Evolutionary conservation across 495 filamentous ascomycete species (phyloP), one percentile per base, ranked within the genome.

Genomic region (Trichoderma orchidacearum): DNA sequence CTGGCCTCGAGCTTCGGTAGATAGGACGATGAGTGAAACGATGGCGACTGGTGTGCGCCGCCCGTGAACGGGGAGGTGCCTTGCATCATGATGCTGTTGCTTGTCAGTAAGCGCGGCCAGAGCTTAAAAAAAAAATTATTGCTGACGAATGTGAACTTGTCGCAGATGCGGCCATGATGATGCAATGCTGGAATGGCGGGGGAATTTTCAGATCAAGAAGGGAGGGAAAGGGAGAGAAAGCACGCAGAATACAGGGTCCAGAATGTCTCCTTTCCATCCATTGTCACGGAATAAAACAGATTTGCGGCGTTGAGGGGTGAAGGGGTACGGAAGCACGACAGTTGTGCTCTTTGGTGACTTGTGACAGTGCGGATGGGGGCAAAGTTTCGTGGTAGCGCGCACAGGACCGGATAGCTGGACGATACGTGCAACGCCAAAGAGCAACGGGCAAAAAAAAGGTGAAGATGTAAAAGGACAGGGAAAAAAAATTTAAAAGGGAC

Each of bases 11-110:
- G 80, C 69, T 96, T 97, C 6, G 93, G 93, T 36, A 97, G 81
- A 70, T 98, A 98, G 29, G 93, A 97, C 0, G 92, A 95, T 7
- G 93, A 98, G 64, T 98, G 94, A 62, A 85, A 96, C 7, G 92
- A 96, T 2, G 94, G 90, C 18, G 92, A 95, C 68, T 93, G 86
- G 65, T 94, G 89, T 30, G 71, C 75, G 34, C 70, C 65, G n/a
- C 51, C 51, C 5, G 30, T 34, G 66, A 90, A 95, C 15, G 93
- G 93, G 17, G 93, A 98, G 15, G 93, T 96, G 57, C 93, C 92
- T 53, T 87, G 85, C 90, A 96, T 96, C 63, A 93, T 85, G 66
- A 96, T 93, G 68, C 92, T 98, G 61, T 59, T 59, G 32, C 13
- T 38, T 30, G 60, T 69, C 61, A 69, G 63, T 53, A 61, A 35